Base-by-base conservation (phyloP, 805 yeast species). In the Cephaloascus fragrans region DNA sequence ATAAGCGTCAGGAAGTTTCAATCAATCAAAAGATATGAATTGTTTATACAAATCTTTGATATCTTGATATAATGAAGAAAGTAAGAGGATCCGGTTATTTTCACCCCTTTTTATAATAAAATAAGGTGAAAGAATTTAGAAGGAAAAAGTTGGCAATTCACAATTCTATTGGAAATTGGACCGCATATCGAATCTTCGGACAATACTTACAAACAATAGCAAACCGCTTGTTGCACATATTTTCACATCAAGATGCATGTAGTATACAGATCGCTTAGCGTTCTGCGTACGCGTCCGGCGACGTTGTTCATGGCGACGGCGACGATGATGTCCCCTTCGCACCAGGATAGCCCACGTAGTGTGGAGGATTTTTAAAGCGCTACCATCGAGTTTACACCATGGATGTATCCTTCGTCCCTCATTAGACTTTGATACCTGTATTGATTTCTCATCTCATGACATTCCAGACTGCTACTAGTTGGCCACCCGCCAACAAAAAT, bases 121-220 rank as follows among this genome's bases (percentile, higher is more conserved):
- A 26, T 9, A 26, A 26, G 29, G 29, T 10, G 14, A 26, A 10
- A 10, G 12, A 6, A 16, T n/a, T 14, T 16, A 31, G 18, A 14
- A 31, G 18, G 18, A 16, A 9, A 9, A 9, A n/a, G 8, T 16
- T 31, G 8, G 33, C 8, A 14, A 9, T 31, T 31, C n/a, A 14
- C 8, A 31, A 31, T 31, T 16, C 18, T 14, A 31, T 16, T 8
- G 18, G 33, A 31, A 31, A 31, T 31, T 31, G 33, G 33, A 31
- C 33, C 33, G 33, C 33, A 31, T 31, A 16, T 31, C 15, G 33
- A n/a, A 31, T n/a, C n/a, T n/a, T n/a, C n/a, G n/a, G n/a, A n/a
- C n/a, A n/a, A n/a, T 31, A 31, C n/a, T 16, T 31, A 31, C 33
- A 16, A 31, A 16, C 15, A 31, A 31, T 31, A 31, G 8, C 15